Evolutionary conservation across 306 rosid species (phyloP), one percentile per base, ranked within the genome.

Genomic region (Inga leiocalycina): DNA sequence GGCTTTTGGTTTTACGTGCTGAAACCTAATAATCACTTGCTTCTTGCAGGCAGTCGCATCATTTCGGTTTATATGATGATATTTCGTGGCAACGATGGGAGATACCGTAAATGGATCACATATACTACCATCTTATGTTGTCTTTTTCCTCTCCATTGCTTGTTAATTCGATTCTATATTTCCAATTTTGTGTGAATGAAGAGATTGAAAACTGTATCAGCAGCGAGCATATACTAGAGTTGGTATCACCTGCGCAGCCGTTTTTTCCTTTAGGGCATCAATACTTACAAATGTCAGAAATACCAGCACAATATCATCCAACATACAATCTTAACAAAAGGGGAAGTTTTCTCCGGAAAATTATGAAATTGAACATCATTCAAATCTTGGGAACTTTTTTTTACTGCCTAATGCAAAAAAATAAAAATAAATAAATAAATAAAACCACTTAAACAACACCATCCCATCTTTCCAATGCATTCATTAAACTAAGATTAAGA

Each of bases 11-110:
- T 67, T 75, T 34, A 76, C 75, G 48, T 41, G 49, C 56, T 81
- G 74, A 81, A 74, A 65, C 66, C 64, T 59, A 56, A 37, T 48
- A 59, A 80, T 69, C 20, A 22, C 41, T 90, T 87, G 83, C 66
- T 72, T 83, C 85, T 71, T 87, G 94, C 94, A 95, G 98, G 95
- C 87, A 8, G 94, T 95, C 54, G 73, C 85, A 82, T 95, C 98
- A 57, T 95, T 95, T 75, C 76, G 75, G 77, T 95, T 95, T 82
- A 81, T 68, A 48, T 95, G 90, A 91, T 39, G 43, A 39, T 39
- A 39, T 35, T 81, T 86, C 39, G 81, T 30, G 81, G 44, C 66
- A 24, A n/a, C 12, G 5, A 24, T 11, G 20, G 46, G 20, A 82
- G 59, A 71, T 27, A 10, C 51, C 57, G 51, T 35, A 3, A 11